phyloP scores from a whole-genome alignment of 768 basidiomycete genomes.

The Agrocybe pediades region DNA sequence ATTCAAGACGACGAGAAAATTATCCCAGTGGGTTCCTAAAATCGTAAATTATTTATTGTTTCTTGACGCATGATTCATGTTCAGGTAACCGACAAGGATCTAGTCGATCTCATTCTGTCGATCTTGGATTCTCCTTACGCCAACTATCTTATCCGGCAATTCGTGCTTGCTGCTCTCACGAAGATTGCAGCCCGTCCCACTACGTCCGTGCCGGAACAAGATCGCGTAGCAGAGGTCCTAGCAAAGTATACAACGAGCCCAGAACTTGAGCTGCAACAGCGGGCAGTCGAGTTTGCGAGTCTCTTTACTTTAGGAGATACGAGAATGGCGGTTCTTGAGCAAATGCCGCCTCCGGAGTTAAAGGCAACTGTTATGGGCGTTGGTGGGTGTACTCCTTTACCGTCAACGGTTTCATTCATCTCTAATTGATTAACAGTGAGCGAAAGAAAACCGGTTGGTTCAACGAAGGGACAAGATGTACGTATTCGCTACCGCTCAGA shows the following conservation, averaged over 20 bases:
- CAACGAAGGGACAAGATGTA: constrained; percentile 79
- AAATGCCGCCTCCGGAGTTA: constrained; percentile 98
- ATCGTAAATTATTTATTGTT: too few relatives aligned
- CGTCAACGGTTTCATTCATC: background rate
- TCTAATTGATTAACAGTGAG: constrained; percentile 57
- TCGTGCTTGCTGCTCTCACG: constrained; percentile 84
- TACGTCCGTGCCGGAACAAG: constrained; percentile 66
- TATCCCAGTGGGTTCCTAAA: constrained; percentile 46
- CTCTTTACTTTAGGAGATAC: constrained; percentile 79
- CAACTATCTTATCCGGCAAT: constrained; percentile 89
- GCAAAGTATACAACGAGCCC: constrained; percentile 84
- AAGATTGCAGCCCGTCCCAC: constrained; percentile 86
- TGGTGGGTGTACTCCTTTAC: constrained; percentile 48
- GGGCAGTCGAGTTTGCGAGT: constrained; percentile 92
- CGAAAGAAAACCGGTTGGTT: constrained; percentile 96
- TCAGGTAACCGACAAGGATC: constrained; percentile 78
- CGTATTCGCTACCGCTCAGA: constrained; percentile 19
- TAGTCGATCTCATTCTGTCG: constrained; percentile 84
- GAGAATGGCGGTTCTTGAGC: constrained; percentile 84
- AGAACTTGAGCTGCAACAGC: constrained; percentile 94
- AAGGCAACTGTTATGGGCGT: constrained; percentile 96
- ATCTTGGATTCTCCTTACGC: constrained; percentile 93
- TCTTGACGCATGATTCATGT: background rate
- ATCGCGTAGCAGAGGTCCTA: constrained; percentile 77
- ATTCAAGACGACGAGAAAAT: constrained; percentile 74